Evolutionary conservation across 2,329 filamentous ascomycete genomes (phyloP), one percentile per base, ranked within the genome.

Genomic region (Calonectria honghensis): DNA sequence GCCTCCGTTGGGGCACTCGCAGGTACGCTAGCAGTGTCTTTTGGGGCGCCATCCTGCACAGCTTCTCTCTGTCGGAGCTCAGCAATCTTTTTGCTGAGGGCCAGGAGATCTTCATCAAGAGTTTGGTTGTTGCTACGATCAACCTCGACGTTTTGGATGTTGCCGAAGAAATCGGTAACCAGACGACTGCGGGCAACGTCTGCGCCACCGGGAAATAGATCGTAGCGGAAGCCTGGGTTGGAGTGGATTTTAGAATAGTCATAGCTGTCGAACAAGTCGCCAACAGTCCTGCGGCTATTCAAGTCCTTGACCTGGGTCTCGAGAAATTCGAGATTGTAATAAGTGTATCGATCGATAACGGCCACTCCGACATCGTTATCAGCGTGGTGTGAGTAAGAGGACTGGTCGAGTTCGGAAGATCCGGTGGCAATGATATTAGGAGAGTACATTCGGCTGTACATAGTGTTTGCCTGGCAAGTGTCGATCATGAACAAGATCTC

Each of bases 401-500:
- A 98, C 85, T 99, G 95, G 83, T 98, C 96, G 75, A 98, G 93
- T 84, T 97, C 96, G 4, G 95, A 97, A 39, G 95, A 98, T n/a
- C 97, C 97, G 0, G 97, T 99, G 0, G 97, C 97, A 81, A 99
- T 96, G 81, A 99, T 98, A 82, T 98, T 98, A 63, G 96, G 96
- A 6, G 96, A 98, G 88, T 99, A 99, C 82, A 99, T 95, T 81
- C 98, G 96, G 83, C 93, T 96, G 87, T 98, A 99, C 96, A 99
- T 98, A 39, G 97, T 99, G 85, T 99, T 99, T 70, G 97, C 97
- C 87, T 99, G 97, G 87, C 97, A 99, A 0, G 97, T 99, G 85
- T 99, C 97, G 86, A 99, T 99, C 97, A 99, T 99, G 89, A 99
- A 99, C 73, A 99, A 91, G 79, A 99, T 93, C 86, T 99, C 97